These are phyloP conservation scores for Cornus suecica DNA, from an alignment of 148 eudicot genomes.

Conservation along the genomic window DNA sequence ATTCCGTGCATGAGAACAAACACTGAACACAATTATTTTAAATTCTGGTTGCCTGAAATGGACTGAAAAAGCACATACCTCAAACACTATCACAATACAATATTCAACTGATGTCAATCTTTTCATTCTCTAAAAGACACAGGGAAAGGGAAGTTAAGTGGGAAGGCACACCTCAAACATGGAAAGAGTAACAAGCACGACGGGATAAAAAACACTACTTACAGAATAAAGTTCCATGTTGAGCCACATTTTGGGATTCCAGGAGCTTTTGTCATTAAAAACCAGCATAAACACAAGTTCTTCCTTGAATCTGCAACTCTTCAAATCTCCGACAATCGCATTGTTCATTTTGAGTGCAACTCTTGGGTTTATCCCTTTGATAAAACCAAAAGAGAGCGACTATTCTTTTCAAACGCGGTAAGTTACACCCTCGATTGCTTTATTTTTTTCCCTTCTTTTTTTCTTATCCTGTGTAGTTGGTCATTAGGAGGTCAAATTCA, in stretches of 20 bases:
- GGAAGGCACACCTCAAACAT: slow-evolving; percentile 13
- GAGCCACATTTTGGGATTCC: slow-evolving; percentile 24
- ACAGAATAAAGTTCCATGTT: slow-evolving; percentile 15
- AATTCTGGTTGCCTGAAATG: neutral
- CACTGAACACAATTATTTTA: neutral
- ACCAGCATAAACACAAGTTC: slow-evolving; percentile 19
- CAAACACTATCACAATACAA: neutral
- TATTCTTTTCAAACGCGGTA: slow-evolving; percentile 28
- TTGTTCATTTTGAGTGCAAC: slow-evolving; percentile 22
- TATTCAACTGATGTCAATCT: neutral
- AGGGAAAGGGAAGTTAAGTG: slow-evolving; percentile 19
- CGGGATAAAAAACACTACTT: neutral
- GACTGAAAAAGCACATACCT: neutral
- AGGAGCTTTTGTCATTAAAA: slow-evolving; percentile 25
- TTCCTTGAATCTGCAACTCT: slow-evolving; percentile 18
- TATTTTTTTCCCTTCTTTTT: neutral
- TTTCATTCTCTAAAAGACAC: slow-evolving; percentile 9
- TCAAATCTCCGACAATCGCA: neutral
- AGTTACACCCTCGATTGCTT: slow-evolving; percentile 1
- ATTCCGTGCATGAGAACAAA: neutral
- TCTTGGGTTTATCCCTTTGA: slow-evolving; percentile 26
- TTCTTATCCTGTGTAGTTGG: neutral
- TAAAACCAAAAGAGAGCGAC: slow-evolving; percentile 18
- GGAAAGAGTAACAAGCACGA: slow-evolving; percentile 14
- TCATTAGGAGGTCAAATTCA: no score